Percentiles rank a stretch among this genome's conserved stretches.
Evolutionary conservation across 208 protist species (phyloP).

Genomic region (Phytomonas serpens): DNA sequence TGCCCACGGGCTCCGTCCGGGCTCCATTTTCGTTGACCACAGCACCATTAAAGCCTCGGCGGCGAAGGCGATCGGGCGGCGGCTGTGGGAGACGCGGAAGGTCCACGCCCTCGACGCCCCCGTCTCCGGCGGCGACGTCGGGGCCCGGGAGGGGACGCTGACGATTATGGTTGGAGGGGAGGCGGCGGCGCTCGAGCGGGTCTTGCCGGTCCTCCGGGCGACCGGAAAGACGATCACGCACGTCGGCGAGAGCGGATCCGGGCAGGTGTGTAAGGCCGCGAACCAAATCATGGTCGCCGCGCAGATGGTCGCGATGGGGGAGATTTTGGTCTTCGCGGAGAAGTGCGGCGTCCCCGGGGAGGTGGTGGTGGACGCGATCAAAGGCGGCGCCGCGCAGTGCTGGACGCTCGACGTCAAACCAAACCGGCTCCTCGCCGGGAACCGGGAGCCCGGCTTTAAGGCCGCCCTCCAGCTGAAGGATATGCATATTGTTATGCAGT

Average conservation of each 20-base stretch:
- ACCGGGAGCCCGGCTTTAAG: conserved; percentile 94
- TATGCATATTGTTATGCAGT: conserved; percentile 89
- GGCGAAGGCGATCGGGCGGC: conserved; percentile 75
- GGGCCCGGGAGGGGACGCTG: conserved; percentile 88
- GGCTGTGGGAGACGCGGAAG: conserved; percentile 65
- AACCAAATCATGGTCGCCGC: conserved; percentile 95
- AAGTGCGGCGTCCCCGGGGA: conserved; percentile 84
- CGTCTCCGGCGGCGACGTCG: conserved; percentile 93
- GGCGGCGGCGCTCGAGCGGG: conserved; percentile 41
- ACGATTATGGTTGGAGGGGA: conserved; percentile 95
- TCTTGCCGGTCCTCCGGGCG: conserved; percentile 69
- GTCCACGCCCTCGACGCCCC: conserved; percentile 89
- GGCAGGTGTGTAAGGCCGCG: conserved; percentile 94
- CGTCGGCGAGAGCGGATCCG: conserved; percentile 79
- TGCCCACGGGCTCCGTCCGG: conserved; percentile 54
- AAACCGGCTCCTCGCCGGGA: conserved; percentile 86
- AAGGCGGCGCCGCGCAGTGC: conserved; percentile 89
- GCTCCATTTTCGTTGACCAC: conserved; percentile 90
- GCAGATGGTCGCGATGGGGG: conserved; percentile 92
- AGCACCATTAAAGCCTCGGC: conserved; percentile 93
- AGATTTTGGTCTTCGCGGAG: conserved; percentile 91
- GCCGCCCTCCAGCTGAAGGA: conserved; percentile 94
- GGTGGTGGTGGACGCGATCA: conserved; percentile 82
- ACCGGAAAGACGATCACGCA: conserved; percentile 84
- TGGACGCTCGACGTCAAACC: conserved; percentile 91